Conservation (phyloP, 495 filamentous ascomycete genomes). For the Cercophora sp. region DNA sequence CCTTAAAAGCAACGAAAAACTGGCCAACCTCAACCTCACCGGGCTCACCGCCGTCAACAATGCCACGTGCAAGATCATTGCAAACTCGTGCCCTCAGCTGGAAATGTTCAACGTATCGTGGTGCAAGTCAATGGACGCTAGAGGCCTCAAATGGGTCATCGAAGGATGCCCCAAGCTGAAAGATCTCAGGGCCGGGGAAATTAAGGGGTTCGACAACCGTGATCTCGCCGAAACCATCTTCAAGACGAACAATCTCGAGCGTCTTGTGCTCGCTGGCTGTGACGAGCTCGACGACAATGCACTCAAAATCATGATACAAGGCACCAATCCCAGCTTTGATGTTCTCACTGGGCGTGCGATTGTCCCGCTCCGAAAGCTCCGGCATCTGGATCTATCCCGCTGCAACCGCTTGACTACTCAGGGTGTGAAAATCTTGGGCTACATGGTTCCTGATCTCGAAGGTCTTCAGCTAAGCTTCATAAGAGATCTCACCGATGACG, state of each 20-base stretch:
- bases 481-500: constrained; percentile 64
- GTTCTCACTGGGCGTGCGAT: constrained; percentile 68
- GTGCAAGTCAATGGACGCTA: constrained; percentile 81
- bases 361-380: constrained; percentile 73
- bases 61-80: constrained; percentile 80
- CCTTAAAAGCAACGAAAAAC: constrained; percentile 67
- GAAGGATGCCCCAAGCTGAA: constrained; percentile 65
- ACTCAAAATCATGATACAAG: constrained; percentile 68
- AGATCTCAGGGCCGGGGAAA: constrained; percentile 80
- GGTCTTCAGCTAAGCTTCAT: constrained; percentile 78
- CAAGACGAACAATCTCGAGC: constrained; percentile 72
- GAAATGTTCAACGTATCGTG: constrained; percentile 85
- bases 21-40: constrained; percentile 80
- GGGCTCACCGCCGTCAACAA: constrained; percentile 79
- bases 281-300: constrained; percentile 68
- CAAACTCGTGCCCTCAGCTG: constrained; percentile 74
- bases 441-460: constrained; percentile 75
- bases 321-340: constrained; percentile 69
- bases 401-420: constrained; percentile 68
- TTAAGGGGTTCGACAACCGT: constrained; percentile 70
- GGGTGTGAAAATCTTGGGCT: constrained; percentile 62
- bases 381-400: constrained; percentile 79
- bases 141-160: constrained; percentile 71
- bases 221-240: constrained; percentile 70
- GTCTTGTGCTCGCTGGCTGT: constrained; percentile 73